phyloP scores from a whole-genome alignment of 768 basidiomycete species.

The Flagelloscypha sp. region DNA sequence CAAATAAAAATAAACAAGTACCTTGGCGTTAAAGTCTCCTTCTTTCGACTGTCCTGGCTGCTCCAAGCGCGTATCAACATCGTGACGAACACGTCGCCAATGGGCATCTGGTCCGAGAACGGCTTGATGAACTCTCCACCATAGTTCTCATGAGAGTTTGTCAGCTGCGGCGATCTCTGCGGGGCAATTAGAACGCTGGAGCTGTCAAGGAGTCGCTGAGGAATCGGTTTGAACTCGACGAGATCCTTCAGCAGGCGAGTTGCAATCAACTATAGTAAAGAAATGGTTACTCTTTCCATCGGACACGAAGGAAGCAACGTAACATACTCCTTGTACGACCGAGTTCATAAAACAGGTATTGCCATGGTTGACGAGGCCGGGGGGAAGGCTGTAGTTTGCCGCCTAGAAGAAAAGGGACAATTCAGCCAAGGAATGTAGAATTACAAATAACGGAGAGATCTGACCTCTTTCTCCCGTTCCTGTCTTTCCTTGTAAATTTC shows the following conservation, averaged over 20 bases:
- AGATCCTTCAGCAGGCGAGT: constrained; percentile 53
- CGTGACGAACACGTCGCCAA: constrained; percentile 60
- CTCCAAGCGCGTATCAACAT: constrained; percentile 59
- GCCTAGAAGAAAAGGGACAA: too few species aligned
- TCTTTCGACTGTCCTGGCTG: constrained; percentile 41
- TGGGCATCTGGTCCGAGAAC: constrained; percentile 55
- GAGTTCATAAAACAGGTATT: constrained; percentile 98
- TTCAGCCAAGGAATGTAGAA: too few species aligned
- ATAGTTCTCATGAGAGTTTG: constrained; percentile 49
- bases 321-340: constrained; percentile 76
- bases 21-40: constrained; percentile 59
- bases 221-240: constrained; percentile 45
- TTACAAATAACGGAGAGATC: constrained; percentile 40
- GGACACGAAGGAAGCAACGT: constrained; percentile 8
- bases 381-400: too few species aligned
- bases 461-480: constrained; percentile 58
- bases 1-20: constrained; percentile 25
- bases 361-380: constrained; percentile 72
- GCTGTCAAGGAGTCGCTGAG: constrained; percentile 30
- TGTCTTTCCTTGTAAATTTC: constrained; percentile 53
- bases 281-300: constrained; percentile 7
- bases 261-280: constrained; percentile 49
- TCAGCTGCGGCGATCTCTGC: constrained; percentile 57
- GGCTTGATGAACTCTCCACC: constrained; percentile 44
- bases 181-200: constrained; percentile 33